Evolutionary conservation across 1,284 basidiomycete genomes (phyloP).

Genomic region (Cystobasidiaceae sp.): DNA sequence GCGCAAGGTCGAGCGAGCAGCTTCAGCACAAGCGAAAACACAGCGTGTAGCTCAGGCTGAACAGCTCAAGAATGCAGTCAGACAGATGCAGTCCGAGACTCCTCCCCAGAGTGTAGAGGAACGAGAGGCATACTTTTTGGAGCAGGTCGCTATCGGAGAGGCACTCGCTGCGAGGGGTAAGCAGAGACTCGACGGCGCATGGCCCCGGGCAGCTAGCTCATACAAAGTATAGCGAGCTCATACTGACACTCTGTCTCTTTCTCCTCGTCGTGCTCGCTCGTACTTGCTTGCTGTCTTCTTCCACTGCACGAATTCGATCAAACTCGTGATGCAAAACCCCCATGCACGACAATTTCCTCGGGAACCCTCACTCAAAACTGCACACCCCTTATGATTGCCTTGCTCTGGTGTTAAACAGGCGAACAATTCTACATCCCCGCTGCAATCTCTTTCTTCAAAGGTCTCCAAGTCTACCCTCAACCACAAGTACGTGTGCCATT

Average conservation of each 20-base stretch:
- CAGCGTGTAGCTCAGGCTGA: conserved; percentile 6
- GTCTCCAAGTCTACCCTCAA: conserved; percentile 81
- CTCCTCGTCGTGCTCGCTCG: background rate
- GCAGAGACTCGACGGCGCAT: conserved; percentile 36
- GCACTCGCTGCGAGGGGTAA: conserved; percentile 70
- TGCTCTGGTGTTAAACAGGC: conserved; percentile 56
- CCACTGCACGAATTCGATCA: background rate
- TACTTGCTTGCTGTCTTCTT: background rate
- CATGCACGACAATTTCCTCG: background rate
- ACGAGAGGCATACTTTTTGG: conserved; percentile 84
- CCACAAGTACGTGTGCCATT: background rate
- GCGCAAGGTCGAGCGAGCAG: conserved; percentile 3
- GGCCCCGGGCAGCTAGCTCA: background rate
- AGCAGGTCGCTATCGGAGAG: conserved; percentile 81
- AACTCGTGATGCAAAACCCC: background rate
- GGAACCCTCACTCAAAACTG: background rate
- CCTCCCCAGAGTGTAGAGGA: conserved; percentile 32
- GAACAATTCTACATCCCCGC: conserved; percentile 69
- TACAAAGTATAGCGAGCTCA: background rate
- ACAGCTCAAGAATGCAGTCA: conserved; percentile 19
- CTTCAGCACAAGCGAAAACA: background rate
- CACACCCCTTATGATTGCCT: background rate
- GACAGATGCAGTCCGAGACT: conserved; percentile 17
- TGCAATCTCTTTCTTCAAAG: conserved; percentile 86
- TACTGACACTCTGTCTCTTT: background rate